Conservation (phyloP, 192 early-diverging fungal species). For the Dispira parvispora region DNA sequence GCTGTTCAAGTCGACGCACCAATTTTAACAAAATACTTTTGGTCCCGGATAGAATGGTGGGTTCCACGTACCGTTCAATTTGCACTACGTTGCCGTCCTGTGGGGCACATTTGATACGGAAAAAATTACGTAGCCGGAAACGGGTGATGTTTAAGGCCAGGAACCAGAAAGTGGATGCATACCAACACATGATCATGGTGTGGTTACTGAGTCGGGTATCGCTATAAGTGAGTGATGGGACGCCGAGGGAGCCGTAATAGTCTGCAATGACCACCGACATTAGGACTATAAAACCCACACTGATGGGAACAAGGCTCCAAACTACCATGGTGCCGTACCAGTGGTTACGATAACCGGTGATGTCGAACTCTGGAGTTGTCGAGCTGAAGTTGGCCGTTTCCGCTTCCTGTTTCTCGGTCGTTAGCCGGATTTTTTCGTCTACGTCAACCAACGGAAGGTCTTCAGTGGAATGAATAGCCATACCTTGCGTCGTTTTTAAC, state of each 20-base stretch:
- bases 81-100: conserved; percentile 26
- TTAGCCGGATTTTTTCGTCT: background rate
- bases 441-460: too few species aligned
- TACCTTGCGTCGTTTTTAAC: conserved; percentile 6
- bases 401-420: background rate
- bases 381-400: background rate
- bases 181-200: conserved; percentile 3
- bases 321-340: conserved; percentile 23
- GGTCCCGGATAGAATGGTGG: conserved; percentile 19
- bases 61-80: conserved; percentile 25
- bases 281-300: conserved; percentile 19
- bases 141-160: conserved; percentile 21
- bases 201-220: background rate
- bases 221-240: background rate
- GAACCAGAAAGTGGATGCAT: conserved; percentile 15
- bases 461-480: background rate
- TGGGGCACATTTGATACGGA: conserved; percentile 30
- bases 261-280: conserved; percentile 19
- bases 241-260: background rate
- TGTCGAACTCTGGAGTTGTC: conserved; percentile 15
- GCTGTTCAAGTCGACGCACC: conserved; percentile 15
- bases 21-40: conserved; percentile 11
- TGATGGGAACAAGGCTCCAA: conserved; percentile 20
- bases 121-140: conserved; percentile 28
- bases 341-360: conserved; percentile 27